Conservation (phyloP, 2,329 filamentous ascomycete genomes). For the Arthrobotrys pseudoclavata region DNA sequence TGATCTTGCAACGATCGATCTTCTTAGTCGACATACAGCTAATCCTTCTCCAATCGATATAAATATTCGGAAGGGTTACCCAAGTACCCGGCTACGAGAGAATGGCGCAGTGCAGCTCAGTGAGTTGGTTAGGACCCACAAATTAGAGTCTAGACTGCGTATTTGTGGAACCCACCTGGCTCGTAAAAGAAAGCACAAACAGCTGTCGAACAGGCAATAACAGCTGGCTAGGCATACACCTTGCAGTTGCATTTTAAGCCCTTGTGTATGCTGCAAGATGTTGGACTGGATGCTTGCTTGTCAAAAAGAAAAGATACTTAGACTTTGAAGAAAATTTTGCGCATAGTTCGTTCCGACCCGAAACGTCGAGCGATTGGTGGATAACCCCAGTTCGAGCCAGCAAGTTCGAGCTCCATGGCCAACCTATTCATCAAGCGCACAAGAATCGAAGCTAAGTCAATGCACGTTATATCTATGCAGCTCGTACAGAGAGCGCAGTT, state of each 20-base stretch:
- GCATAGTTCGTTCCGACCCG: constrained; percentile 57
- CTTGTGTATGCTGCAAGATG: constrained; percentile 54
- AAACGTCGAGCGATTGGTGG: constrained; percentile 52
- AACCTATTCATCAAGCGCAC: constrained; percentile 10
- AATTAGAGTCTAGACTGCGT: constrained; percentile 48
- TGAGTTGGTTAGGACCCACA: constrained; percentile 48
- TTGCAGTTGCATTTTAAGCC: constrained; percentile 42
- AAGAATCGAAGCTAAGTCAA: constrained; percentile 16
- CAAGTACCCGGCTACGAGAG: constrained; percentile 23
- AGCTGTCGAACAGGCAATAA: constrained; percentile 43
- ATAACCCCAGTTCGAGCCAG: constrained; percentile 13
- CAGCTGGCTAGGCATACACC: constrained; percentile 48
- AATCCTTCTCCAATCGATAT: constrained; percentile 25
- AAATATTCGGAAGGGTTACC: constrained; percentile 18
- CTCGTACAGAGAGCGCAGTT: constrained; percentile 19
- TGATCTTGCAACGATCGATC: constrained; percentile 31
- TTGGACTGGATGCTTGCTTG: constrained; percentile 36
- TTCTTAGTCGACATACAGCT: constrained; percentile 10
- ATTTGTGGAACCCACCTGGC: constrained; percentile 43
- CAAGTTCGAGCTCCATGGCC: constrained; percentile 6
- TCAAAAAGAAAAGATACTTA: constrained; percentile 34
- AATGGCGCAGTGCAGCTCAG: constrained; percentile 10
- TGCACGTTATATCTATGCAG: constrained; percentile 31
- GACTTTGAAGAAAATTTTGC: constrained; percentile 28
- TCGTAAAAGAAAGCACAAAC: constrained; percentile 24